Evolutionary conservation across 768 basidiomycete species (phyloP).

Genomic region (Rhizopogon vesiculosus): DNA sequence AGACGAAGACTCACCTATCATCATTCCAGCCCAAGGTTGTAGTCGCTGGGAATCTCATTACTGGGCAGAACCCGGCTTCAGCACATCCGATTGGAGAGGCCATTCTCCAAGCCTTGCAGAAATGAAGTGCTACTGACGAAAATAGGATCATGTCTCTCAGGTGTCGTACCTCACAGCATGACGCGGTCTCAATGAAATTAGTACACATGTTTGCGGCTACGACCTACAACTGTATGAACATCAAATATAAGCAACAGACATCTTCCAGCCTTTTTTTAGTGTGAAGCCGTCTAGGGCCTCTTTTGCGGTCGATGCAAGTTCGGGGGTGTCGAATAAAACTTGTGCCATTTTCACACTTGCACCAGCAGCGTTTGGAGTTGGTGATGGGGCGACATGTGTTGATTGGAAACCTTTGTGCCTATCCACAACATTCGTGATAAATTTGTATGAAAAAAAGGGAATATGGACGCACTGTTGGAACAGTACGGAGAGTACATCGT

Average conservation of each 20-base stretch:
- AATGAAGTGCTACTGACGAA: constrained; percentile 2
- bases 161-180: not conserved
- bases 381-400: constrained; percentile 65
- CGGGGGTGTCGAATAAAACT: constrained; percentile 70
- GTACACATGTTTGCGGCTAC: constrained; percentile 7
- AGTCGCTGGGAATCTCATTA: constrained; percentile 54
- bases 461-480: constrained; percentile 79
- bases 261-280: constrained; percentile 81
- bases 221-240: constrained; percentile 1
- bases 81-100: constrained; percentile 53
- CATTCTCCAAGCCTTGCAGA: constrained; percentile 46
- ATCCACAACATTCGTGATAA: constrained; percentile 6
- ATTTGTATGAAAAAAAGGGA: constrained; percentile 2
- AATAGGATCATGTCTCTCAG: not conserved
- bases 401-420: constrained; percentile 84
- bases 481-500: constrained; percentile 78
- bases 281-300: constrained; percentile 82
- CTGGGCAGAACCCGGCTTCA: constrained; percentile 74
- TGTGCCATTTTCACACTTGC: constrained; percentile 76
- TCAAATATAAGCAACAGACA: constrained; percentile 70
- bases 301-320: constrained; percentile 73
- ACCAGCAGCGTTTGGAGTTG: constrained; percentile 60
- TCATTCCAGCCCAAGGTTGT: constrained; percentile 38
- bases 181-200: not conserved
- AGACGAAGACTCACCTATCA: not conserved